Evolutionary conservation across 495 filamentous ascomycete genomes (phyloP).

Genomic region (Hyaloscypha finlandica): DNA sequence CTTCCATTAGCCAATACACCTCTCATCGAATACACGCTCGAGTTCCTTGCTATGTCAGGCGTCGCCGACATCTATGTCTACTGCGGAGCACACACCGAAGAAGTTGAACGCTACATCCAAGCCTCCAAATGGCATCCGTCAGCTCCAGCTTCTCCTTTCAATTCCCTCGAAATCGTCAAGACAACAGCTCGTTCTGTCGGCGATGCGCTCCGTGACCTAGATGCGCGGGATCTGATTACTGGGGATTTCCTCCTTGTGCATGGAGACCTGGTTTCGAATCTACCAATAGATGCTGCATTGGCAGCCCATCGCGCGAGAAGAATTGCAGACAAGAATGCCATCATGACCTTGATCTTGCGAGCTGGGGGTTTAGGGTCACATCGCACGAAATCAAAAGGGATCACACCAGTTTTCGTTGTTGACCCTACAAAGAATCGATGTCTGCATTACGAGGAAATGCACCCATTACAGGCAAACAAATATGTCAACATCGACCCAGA

Average conservation of each 20-base stretch:
- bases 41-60: slow-evolving; percentile 92
- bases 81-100: slow-evolving; percentile 84
- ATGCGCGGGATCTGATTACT: slow-evolving; percentile 80
- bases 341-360: slow-evolving; percentile 95
- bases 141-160: slow-evolving; percentile 74
- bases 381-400: slow-evolving; percentile 69
- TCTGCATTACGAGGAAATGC: slow-evolving; percentile 87
- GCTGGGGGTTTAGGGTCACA: slow-evolving; percentile 70
- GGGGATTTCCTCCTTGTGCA: slow-evolving; percentile 92
- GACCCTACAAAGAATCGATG: slow-evolving; percentile 80
- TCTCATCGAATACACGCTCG: slow-evolving; percentile 95
- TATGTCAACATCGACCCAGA: slow-evolving; percentile 74
- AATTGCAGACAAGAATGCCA: slow-evolving; percentile 85
- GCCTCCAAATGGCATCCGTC: slow-evolving; percentile 37
- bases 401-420: slow-evolving; percentile 81
- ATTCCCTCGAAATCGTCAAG: slow-evolving; percentile 78
- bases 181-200: slow-evolving; percentile 80
- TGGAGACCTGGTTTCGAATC: slow-evolving; percentile 91
- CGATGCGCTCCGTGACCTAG: slow-evolving; percentile 93
- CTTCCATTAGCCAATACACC: slow-evolving; percentile 91
- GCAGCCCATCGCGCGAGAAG: slow-evolving; percentile 78
- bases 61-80: slow-evolving; percentile 92
- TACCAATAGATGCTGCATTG: slow-evolving; percentile 79
- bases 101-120: slow-evolving; percentile 82
- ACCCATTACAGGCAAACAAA: slow-evolving; percentile 48